Percentiles rank a stretch among this genome's conserved stretches.
phyloP scores from a whole-genome alignment of 768 basidiomycete genomes.

The Mycena haematopus region DNA sequence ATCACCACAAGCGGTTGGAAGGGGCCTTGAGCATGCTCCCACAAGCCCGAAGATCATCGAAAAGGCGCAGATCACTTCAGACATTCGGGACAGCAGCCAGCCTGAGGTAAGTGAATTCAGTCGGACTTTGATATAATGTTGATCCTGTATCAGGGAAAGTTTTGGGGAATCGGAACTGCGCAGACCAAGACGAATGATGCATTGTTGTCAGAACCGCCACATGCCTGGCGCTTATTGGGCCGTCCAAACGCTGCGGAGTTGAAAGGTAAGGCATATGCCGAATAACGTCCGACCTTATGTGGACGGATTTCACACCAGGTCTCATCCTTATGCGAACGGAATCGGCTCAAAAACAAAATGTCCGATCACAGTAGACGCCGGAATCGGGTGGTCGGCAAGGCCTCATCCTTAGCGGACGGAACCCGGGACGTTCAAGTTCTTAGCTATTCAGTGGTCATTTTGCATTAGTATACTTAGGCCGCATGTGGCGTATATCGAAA shows the following conservation, averaged over 20 bases:
- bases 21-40: not conserved
- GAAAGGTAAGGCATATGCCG: too few species aligned
- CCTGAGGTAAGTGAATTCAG: not conserved
- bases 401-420: too few species aligned
- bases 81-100: conserved; percentile 14
- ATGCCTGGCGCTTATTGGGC: conserved; percentile 23
- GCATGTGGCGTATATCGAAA: too few species aligned
- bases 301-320: too few species aligned
- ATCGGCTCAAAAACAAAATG: too few species aligned
- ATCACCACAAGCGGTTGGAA: not conserved
- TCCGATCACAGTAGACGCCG: too few species aligned
- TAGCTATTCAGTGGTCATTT: too few species aligned
- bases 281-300: too few species aligned
- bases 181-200: conserved; percentile 9
- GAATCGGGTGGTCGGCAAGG: too few species aligned
- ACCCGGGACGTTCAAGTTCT: too few species aligned
- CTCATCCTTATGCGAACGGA: too few species aligned
- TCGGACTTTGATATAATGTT: not conserved
- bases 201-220: conserved; percentile 17
- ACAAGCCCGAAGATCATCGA: not conserved
- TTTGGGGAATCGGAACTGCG: conserved; percentile 3
- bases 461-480: too few species aligned
- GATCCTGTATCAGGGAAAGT: conserved; percentile 4
- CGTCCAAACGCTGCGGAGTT: conserved; percentile 17
- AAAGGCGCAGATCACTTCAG: not conserved